Base-by-base conservation (phyloP, 805 yeast genomes). In the Candida boidinii region DNA sequence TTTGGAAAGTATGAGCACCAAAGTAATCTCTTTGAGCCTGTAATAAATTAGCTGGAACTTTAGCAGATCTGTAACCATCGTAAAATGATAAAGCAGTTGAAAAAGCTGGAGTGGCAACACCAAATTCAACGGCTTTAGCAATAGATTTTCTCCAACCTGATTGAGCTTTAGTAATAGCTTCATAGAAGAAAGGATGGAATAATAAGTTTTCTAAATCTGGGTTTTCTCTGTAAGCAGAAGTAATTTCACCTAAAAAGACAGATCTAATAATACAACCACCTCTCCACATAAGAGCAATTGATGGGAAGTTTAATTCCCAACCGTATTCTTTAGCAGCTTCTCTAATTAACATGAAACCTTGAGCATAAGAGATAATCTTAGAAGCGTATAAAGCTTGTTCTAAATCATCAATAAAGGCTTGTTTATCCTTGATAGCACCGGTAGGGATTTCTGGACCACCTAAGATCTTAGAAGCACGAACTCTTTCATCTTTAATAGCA, bases 21-120 rank as follows among this genome's bases (percentile, higher is more conserved):
- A 90, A 90, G 85, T 87, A 90, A 66, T 90, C 98, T 76, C 98
- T 86, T 77, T 90, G 98, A 56, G 97, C 98, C 73, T 90, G 98
- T 62, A 90, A 73, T 67, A 90, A 75, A 81, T 90, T 90, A 48
- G 98, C 98, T 58, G 97, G 97, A 58, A 88, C 72, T 62, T 80
- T 76, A 45, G 76, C 94, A 39, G 95, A 81, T 79, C 97, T 82
- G 86, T 84, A 88, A 65, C 97, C 97, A 62, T 90, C 98, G 76
- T 85, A 92, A 87, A 90, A 90, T 38, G 96, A 69, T 65, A 90
- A 73, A 52, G 97, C 98, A 45, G 97, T 87, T 43, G 95, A 64
- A 77, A 88, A 87, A 51, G 97, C 96, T 53, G 98, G 98, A 37
- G 94, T 82, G 66, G 97, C 96, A 54, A 92, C 75, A 73, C 98